phyloP scores from a whole-genome alignment of 768 basidiomycete species.

The Podaxis sp. region DNA sequence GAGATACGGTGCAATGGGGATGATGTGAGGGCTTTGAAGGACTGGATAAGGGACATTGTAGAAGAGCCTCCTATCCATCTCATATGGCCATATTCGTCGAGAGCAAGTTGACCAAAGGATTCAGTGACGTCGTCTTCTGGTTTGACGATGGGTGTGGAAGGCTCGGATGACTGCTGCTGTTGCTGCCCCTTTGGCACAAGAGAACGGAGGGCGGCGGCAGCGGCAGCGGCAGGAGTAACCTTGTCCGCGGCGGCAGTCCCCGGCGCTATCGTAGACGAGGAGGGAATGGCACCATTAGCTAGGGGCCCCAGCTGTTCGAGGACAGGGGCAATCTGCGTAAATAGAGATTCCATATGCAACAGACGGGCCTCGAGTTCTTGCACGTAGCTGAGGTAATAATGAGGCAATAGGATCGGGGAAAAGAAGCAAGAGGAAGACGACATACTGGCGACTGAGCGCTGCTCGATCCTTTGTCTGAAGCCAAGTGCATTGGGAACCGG shows the following conservation, averaged over 20 bases:
- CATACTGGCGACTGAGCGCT: slow-evolving; percentile 86
- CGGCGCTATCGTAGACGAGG: slow-evolving; percentile 31
- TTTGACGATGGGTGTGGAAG: slow-evolving; percentile 45
- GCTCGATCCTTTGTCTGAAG: slow-evolving; percentile 90
- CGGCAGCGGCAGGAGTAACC: slow-evolving; percentile 34
- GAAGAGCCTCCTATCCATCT: slow-evolving; percentile 92
- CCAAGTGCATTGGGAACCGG: slow-evolving; percentile 83
- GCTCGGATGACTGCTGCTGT: slow-evolving; percentile 34
- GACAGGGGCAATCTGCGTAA: slow-evolving; percentile 77
- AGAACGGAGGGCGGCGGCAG: slow-evolving; percentile 35
- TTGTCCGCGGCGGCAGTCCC: slow-evolving; percentile 33
- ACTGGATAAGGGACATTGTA: slow-evolving; percentile 89
- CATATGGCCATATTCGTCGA: slow-evolving; percentile 89
- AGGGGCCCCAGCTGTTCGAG: slow-evolving; percentile 70
- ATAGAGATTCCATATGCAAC: slow-evolving; percentile 86
- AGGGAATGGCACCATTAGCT: slow-evolving; percentile 37
- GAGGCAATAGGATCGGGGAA: slow-evolving; percentile 13
- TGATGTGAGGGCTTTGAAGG: slow-evolving; percentile 75
- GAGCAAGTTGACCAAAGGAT: slow-evolving; percentile 82
- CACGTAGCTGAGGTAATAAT: slow-evolving; percentile 62
- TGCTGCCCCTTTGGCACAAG: slow-evolving; percentile 34
- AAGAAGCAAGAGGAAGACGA: slow-evolving; percentile 18
- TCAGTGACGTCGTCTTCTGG: slow-evolving; percentile 71
- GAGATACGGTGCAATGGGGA: slow-evolving; percentile 76
- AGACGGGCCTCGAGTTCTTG: slow-evolving; percentile 88